Evolutionary conservation across 257 asterid genomes (phyloP).

Genomic region (Thymus mandschuricus): DNA sequence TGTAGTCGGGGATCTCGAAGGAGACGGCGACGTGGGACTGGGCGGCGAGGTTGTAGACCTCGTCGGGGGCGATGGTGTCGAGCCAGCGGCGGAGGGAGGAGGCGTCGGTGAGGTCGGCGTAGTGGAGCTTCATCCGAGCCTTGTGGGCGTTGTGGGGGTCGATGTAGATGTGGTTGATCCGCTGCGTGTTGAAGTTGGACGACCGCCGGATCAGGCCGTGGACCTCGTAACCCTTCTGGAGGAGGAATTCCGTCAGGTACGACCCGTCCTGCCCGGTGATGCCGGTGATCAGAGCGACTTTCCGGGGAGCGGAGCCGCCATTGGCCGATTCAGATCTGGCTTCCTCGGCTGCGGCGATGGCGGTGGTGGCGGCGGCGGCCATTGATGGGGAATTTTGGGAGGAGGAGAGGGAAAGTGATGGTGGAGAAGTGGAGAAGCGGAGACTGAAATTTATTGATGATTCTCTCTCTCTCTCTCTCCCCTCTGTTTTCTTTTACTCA

Average conservation of each 20-base stretch:
- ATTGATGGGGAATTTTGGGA: slow-evolving; percentile 10
- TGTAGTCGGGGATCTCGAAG: slow-evolving; percentile 97
- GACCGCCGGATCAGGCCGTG: slow-evolving; percentile 98
- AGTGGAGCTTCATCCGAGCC: slow-evolving; percentile 95
- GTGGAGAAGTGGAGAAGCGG: too few relatives aligned
- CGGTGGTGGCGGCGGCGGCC: slow-evolving; percentile 36
- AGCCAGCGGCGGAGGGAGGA: slow-evolving; percentile 99
- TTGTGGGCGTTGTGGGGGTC: slow-evolving; percentile 92
- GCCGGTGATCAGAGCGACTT: slow-evolving; percentile 94
- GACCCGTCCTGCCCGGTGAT: slow-evolving; percentile 99
- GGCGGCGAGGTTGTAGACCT: slow-evolving; percentile 97
- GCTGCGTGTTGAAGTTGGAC: slow-evolving; percentile 95
- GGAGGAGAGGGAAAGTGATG: background rate
- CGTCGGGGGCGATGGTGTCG: slow-evolving; percentile 85
- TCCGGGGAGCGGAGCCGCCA: slow-evolving; percentile 37
- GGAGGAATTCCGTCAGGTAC: slow-evolving; percentile 87
- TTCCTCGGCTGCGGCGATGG: slow-evolving; percentile 27
- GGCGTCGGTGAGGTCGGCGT: slow-evolving; percentile 95
- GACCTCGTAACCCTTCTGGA: slow-evolving; percentile 78
- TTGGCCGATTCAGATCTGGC: slow-evolving; percentile 44
- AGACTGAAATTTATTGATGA: too few relatives aligned
- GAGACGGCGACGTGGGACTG: slow-evolving; percentile 99
- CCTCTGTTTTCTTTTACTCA: too few relatives aligned
- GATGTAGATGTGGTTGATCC: slow-evolving; percentile 94
- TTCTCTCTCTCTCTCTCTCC: too few relatives aligned